Base-by-base conservation (phyloP, 1,284 basidiomycete genomes). In the Schizopora paradoxa region DNA sequence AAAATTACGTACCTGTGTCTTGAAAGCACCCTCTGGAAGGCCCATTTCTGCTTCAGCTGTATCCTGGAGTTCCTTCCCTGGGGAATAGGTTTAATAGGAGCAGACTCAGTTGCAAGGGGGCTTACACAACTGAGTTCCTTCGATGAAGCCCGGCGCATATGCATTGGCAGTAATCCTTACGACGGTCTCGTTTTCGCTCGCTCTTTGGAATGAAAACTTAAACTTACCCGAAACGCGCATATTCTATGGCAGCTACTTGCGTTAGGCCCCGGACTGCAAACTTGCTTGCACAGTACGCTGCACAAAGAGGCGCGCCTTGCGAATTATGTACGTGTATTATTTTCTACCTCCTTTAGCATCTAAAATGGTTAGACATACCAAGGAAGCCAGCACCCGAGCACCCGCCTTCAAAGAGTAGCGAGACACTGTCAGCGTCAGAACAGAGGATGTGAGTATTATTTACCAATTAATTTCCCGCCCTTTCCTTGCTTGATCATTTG, bases 401-500 rank as follows among this genome's bases (percentile, higher is more conserved):
- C 3, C 37, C 37, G 23, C 37, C 33, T 35, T n/a, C n/a, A n/a
- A n/a, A n/a, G 33, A 6, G 3, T 13, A 16, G 31, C 31, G 18
- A 32, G 31, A 32, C 18, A 13, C 5, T 16, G 31, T n/a, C n/a
- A n/a, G n/a, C n/a, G n/a, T n/a, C n/a, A n/a, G 7, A 8, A 35
- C 18, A 35, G 33, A 4, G 10, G 22, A 5, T 14, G 8, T 10
- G 7, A 35, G 3, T 4, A 14, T 22, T n/a, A 35, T 43, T 25
- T 46, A 6, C 33, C 45, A 18, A 47, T 42, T 7, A 28, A 41
- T 34, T 26, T 37, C 23, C 45, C 37, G 22, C 28, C 26, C 21
- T 36, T 33, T 6, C 33, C 26, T 46, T 50, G 48, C 29, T 50
- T 42, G 19, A 50, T 21, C 48, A 50, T 50, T 34, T 50, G 48